A percentile compares a stretch with the other conserved stretches of the same genome.
Conservation (phyloP, 2,329 filamentous ascomycete species). For the Fonsecaea monophora region DNA sequence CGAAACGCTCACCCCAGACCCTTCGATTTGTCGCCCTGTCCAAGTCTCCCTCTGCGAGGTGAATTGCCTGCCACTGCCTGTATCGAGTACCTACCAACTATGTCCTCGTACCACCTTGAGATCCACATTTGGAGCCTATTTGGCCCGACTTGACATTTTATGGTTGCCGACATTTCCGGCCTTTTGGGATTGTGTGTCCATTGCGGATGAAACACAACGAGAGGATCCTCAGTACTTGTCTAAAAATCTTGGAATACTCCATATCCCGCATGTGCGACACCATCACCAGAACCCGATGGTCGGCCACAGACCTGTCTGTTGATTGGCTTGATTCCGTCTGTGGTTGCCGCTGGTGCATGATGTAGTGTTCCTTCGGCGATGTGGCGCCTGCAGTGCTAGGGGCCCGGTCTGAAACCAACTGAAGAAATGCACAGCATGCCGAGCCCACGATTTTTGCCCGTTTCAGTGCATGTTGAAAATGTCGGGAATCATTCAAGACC, state of each 20-base stretch:
- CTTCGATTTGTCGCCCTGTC: neutral
- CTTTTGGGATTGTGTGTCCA: neutral
- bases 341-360: slow-evolving; percentile 22
- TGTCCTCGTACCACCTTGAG: neutral
- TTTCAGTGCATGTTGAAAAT: neutral
- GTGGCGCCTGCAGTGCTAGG: slow-evolving; percentile 25
- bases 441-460: neutral
- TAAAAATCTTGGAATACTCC: neutral
- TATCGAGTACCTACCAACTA: neutral
- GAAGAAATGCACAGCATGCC: slow-evolving; percentile 6
- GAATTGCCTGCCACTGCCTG: neutral
- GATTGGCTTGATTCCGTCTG: slow-evolving; percentile 6
- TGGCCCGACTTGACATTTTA: slow-evolving; percentile 4
- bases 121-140: neutral
- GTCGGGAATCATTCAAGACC: too few relatives aligned
- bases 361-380: slow-evolving; percentile 18
- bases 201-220: neutral
- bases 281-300: slow-evolving; percentile 13
- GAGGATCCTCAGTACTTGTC: neutral
- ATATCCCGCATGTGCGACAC: neutral
- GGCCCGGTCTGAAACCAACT: slow-evolving; percentile 12
- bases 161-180: slow-evolving; percentile 10
- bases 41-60: neutral
- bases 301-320: neutral
- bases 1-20: neutral